Evolutionary conservation across 2,329 filamentous ascomycete genomes (phyloP).

Genomic region (Leptographium lundbergii): DNA sequence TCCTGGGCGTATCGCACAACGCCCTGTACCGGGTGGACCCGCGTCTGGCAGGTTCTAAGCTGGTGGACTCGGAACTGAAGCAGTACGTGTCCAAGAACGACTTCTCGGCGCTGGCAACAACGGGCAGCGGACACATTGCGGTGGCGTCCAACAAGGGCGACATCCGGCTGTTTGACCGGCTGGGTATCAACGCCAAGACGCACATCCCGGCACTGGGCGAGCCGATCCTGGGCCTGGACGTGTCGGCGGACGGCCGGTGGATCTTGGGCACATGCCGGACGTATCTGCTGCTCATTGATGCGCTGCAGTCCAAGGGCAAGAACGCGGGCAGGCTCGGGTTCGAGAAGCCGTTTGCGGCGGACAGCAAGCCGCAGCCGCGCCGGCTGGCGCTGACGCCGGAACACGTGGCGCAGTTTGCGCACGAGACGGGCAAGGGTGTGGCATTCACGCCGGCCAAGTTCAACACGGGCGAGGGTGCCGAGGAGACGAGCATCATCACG

Average conservation of each 20-base stretch:
- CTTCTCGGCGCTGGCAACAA: conserved; percentile 88
- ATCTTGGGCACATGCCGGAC: conserved; percentile 87
- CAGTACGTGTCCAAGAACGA: conserved; percentile 96
- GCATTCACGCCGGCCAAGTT: conserved; percentile 80
- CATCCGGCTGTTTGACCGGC: conserved; percentile 85
- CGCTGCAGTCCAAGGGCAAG: conserved; percentile 82
- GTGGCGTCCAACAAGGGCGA: conserved; percentile 97
- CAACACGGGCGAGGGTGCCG: conserved; percentile 56
- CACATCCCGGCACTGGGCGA: conserved; percentile 92
- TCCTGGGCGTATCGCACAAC: conserved; percentile 85
- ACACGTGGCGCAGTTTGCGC: conserved; percentile 93
- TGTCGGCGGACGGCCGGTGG: conserved; percentile 92
- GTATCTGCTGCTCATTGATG: conserved; percentile 87
- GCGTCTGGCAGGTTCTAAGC: conserved; percentile 76
- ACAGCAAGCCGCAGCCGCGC: conserved; percentile 84
- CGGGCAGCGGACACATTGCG: conserved; percentile 91
- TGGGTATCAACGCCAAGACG: conserved; percentile 96
- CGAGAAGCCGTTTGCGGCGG: conserved; percentile 83
- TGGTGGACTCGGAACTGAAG: conserved; percentile 86
- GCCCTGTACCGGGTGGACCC: conserved; percentile 90
- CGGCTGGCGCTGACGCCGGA: conserved; percentile 79
- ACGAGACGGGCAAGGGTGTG: conserved; percentile 80
- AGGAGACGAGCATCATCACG: conserved; percentile 91
- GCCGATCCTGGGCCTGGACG: conserved; percentile 86
- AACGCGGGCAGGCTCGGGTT: conserved; percentile 98